Evolutionary conservation across 2,329 filamentous ascomycete species (phyloP).

Genomic region (Aureobasidium subglaciale): DNA sequence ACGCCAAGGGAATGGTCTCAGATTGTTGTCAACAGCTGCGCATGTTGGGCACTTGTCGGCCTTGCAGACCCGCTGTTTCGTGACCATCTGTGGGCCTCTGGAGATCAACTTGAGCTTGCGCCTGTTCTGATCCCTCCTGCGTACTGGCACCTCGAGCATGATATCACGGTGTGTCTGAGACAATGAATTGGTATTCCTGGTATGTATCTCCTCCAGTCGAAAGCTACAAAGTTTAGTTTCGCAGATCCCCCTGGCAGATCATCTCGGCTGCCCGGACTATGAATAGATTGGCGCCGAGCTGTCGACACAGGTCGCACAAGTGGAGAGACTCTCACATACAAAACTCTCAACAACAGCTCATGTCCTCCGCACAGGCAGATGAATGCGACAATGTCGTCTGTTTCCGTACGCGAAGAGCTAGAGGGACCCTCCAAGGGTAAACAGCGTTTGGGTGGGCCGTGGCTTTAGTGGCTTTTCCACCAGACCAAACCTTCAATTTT

Average conservation of each 20-base stretch:
- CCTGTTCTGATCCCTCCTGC: neutral
- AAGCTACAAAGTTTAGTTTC: neutral
- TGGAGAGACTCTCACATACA: neutral
- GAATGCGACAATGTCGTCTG: neutral
- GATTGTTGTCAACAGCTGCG: neutral
- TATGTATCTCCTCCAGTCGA: neutral
- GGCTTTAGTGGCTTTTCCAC: neutral
- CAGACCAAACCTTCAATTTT: neutral
- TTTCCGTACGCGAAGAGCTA: neutral
- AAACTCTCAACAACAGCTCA: neutral
- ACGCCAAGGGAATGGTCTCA: neutral
- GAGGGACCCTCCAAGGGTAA: neutral
- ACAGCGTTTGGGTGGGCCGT: neutral
- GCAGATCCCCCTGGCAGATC: conserved; percentile 10
- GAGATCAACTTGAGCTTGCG: neutral
- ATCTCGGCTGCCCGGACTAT: conserved; percentile 8
- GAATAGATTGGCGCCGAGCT: neutral
- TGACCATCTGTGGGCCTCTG: neutral
- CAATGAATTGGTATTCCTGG: neutral
- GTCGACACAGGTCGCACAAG: neutral
- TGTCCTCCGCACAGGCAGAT: neutral
- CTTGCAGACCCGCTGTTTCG: neutral
- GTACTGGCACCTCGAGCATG: neutral
- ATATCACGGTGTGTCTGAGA: neutral
- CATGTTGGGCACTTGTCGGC: neutral